Conservation (phyloP, 495 filamentous ascomycete genomes). For the Penicillium mononematosum region DNA sequence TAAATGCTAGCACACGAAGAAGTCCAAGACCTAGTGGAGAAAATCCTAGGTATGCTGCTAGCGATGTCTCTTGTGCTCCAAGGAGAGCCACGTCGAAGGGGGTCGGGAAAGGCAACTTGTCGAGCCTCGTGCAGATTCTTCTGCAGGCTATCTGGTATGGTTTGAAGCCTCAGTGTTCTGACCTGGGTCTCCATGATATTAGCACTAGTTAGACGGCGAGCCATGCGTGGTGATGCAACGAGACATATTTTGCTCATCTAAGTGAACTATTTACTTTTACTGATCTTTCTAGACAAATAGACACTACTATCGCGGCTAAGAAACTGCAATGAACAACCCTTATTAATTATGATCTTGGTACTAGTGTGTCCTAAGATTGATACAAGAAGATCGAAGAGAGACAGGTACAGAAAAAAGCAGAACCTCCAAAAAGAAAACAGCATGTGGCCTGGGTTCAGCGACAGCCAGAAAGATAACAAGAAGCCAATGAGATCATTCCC, state of each 20-base stretch:
- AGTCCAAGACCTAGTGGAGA: too few relatives aligned
- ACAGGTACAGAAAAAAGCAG: not conserved
- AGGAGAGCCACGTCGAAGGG: too few relatives aligned
- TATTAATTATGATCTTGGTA: constrained; percentile 3
- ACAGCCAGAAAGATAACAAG: not conserved
- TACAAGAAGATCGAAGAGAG: constrained; percentile 5
- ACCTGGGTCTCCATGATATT: too few relatives aligned
- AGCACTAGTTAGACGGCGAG: not conserved
- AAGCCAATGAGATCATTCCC: not conserved
- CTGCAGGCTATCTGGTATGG: too few relatives aligned
- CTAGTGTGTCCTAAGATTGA: not conserved
- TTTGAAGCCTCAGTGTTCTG: too few relatives aligned
- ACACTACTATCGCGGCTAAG: not conserved
- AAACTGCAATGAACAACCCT: not conserved
- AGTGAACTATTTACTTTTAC: not conserved
- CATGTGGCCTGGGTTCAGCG: not conserved
- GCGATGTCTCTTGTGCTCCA: too few relatives aligned
- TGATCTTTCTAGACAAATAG: not conserved
- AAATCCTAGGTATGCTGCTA: too few relatives aligned
- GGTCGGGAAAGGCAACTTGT: too few relatives aligned
- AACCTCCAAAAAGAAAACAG: not conserved
- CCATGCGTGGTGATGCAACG: not conserved
- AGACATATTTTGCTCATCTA: not conserved
- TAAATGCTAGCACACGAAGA: too few relatives aligned
- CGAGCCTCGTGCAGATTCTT: too few relatives aligned